phyloP scores from a whole-genome alignment of 2,329 filamentous ascomycete species.

The Alternaria alternata region DNA sequence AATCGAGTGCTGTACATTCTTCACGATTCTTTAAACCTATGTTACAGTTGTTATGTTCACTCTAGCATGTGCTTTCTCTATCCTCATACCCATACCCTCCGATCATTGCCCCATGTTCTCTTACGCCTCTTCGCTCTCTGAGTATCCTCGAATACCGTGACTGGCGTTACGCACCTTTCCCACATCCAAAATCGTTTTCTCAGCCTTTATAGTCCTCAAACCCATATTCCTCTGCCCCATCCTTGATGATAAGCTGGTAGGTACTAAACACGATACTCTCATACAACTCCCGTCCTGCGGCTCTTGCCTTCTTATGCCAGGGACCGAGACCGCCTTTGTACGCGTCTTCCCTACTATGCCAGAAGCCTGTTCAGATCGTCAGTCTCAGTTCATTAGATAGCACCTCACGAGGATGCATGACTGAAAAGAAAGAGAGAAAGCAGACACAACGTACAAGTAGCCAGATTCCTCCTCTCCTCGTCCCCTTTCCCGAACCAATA shows the following conservation, averaged over 20 bases:
- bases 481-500: conserved; percentile 90
- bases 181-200: neutral
- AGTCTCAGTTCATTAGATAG: neutral
- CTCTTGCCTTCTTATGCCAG: conserved; percentile 64
- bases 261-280: conserved; percentile 53
- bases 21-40: neutral
- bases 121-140: neutral
- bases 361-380: conserved; percentile 63
- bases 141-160: neutral
- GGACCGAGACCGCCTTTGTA: conserved; percentile 66
- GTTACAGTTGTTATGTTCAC: neutral
- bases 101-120: neutral
- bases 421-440: neutral
- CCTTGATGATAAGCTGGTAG: conserved; percentile 67
- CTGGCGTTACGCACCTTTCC: neutral
- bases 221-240: conserved; percentile 70
- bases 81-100: neutral
- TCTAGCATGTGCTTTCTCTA: neutral
- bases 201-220: conserved; percentile 39
- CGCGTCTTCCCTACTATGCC: conserved; percentile 67
- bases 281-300: conserved; percentile 58
- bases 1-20: conserved; percentile 41
- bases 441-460: conserved; percentile 64
- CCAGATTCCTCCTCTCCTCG: conserved; percentile 75
- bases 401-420: neutral